Percentiles rank a stretch among this genome's conserved stretches.
phyloP scores from a whole-genome alignment of 192 early-diverging fungal genomes.

The Diversispora eburnea region DNA sequence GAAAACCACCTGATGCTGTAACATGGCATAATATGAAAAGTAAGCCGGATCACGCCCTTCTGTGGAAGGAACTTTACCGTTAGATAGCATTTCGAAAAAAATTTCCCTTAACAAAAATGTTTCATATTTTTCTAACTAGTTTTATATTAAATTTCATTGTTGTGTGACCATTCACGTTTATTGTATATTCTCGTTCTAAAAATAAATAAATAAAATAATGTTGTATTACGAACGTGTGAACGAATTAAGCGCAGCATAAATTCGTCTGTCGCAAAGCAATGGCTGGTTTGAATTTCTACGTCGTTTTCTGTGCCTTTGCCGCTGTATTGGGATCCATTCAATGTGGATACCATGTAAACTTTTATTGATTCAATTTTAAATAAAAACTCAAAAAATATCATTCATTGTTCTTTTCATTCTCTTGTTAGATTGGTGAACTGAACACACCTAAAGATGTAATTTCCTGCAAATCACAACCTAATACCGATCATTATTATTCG shows the following conservation, averaged over 20 bases:
- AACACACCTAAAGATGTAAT: constrained; percentile 56
- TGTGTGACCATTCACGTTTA: no score
- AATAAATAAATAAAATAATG: no score
- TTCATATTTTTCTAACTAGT: no score
- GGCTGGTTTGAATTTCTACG: constrained; percentile 34
- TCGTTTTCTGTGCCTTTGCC: constrained; percentile 41
- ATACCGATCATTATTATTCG: background rate
- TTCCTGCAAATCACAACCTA: constrained; percentile 31
- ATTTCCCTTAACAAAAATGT: no score
- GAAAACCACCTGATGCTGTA: constrained; percentile 67
- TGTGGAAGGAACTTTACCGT: constrained; percentile 32
- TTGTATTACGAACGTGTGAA: no score
- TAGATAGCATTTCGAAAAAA: background rate
- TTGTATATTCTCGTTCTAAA: no score
- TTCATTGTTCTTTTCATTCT: background rate
- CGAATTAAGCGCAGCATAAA: no score
- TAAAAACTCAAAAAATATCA: background rate
- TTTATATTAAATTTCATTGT: no score
- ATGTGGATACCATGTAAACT: constrained; percentile 48
- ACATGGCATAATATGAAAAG: constrained; percentile 80
- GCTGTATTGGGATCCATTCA: constrained; percentile 52
- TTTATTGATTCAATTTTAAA: background rate
- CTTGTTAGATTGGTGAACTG: constrained; percentile 49
- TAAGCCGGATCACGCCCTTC: constrained; percentile 66
- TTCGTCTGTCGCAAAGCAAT: constrained; percentile 7